phyloP scores from a whole-genome alignment of 495 filamentous ascomycete species.

The Penicillium taxi region DNA sequence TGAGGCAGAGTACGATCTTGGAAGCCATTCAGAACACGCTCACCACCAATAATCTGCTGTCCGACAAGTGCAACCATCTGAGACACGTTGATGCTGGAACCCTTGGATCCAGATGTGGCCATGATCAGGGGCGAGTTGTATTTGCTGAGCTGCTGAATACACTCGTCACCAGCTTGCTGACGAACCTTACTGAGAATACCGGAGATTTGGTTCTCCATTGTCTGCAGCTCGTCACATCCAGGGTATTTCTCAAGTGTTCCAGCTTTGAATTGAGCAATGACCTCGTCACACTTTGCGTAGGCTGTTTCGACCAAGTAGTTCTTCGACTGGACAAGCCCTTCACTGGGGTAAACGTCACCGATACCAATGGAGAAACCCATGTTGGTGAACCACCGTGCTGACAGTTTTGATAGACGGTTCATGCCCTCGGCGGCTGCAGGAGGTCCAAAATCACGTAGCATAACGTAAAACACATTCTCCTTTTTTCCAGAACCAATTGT shows the following conservation, averaged over 20 bases:
- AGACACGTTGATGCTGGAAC: constrained; percentile 94
- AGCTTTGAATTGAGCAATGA: constrained; percentile 72
- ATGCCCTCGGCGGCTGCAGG: constrained; percentile 83
- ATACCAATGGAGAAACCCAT: constrained; percentile 96
- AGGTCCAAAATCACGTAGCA: constrained; percentile 88
- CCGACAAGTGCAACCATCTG: constrained; percentile 98
- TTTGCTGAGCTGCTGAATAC: constrained; percentile 79
- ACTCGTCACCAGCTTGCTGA: constrained; percentile 81
- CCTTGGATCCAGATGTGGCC: constrained; percentile 94
- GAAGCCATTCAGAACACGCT: constrained; percentile 92
- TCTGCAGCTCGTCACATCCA: constrained; percentile 84
- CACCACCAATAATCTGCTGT: constrained; percentile 92
- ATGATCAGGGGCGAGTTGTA: constrained; percentile 94
- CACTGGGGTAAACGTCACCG: constrained; percentile 79
- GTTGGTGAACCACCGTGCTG: constrained; percentile 78
- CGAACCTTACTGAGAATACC: constrained; percentile 87
- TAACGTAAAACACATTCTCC: constrained; percentile 93
- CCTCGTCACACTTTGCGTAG: constrained; percentile 70
- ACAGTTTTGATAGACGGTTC: constrained; percentile 88
- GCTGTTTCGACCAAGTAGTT: constrained; percentile 66
- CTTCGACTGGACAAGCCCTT: constrained; percentile 59
- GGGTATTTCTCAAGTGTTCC: constrained; percentile 74
- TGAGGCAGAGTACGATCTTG: constrained; percentile 91
- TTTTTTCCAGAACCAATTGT: constrained; percentile 96
- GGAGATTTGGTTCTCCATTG: constrained; percentile 82